Evolutionary conservation across 2,329 filamentous ascomycete genomes (phyloP), one percentile per base, ranked within the genome.

Genomic region (Stemphylium lycopersici): DNA sequence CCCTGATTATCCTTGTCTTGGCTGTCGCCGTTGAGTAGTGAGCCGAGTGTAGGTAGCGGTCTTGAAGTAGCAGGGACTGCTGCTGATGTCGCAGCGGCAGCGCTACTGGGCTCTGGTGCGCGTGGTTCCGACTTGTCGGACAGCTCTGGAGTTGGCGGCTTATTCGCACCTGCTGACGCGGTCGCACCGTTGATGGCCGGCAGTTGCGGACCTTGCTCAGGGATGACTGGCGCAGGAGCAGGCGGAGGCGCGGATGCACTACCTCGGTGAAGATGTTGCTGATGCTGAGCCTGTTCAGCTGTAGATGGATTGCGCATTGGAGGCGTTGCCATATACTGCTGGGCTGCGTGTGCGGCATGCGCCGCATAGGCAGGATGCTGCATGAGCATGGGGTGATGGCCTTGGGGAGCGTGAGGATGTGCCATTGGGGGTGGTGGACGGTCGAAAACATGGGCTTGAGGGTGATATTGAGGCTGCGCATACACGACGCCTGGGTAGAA

Each of bases 11-110:
- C 66, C 52, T 66, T 63, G 16, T 58, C 60, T 16, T 63, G 58
- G 16, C 65, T 66, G 11, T 70, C 66, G 26, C 61, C 67, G 51
- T 74, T 74, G 36, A 74, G 66, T 22, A 74, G 65, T 1, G 71
- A 72, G 10, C 67, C 67, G 1, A 72, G 61, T 6, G 64, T 70
- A 6, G 85, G 85, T 24, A 86, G 83, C 2, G 76, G 76, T 39
- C 73, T 73, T 31, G 71, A 70, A 1, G 66, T 34, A 66, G 26
- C 58, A 34, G 60, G 15, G 31, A 12, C 33, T 36, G 33, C 33
- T 36, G n/a, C 42, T 22, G 42, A 24, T 36, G 31, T 15, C 10
- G 42, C 42, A 2, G 67, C 55, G 22, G 66, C 60, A 24, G 59
- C 44, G 39, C 59, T 60, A 49, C 66, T 68, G 3, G 66, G 53